Conservation (phyloP, 306 rosid genomes). For the Fragaria nilgerrensis region DNA sequence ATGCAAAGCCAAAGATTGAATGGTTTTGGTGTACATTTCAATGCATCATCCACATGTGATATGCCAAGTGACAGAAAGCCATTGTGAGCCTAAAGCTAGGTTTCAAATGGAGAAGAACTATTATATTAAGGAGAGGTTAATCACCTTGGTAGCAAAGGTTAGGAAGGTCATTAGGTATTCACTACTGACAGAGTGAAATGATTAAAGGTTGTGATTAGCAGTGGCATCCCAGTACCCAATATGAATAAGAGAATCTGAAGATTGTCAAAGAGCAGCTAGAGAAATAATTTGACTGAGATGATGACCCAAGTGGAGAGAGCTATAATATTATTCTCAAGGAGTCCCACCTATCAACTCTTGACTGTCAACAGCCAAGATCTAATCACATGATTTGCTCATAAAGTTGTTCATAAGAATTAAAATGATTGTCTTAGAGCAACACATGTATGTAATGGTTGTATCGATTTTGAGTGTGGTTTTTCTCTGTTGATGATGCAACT, state of each 20-base stretch:
- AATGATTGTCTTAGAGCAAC: neutral
- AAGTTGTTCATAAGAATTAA: neutral
- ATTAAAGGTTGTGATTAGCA: constrained; percentile 8
- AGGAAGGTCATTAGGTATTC: neutral
- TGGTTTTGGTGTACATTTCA: constrained; percentile 6
- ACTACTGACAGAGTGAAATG: constrained; percentile 11
- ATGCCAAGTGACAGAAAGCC: constrained; percentile 2
- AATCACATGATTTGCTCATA: neutral
- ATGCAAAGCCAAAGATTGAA: constrained; percentile 21
- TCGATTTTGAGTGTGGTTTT: neutral
- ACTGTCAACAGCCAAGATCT: constrained; percentile 14
- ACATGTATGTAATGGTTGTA: neutral
- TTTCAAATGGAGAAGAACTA: neutral
- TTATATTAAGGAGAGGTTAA: neutral
- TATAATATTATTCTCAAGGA: constrained; percentile 20
- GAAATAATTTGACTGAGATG: constrained; percentile 32
- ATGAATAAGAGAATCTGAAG: constrained; percentile 14
- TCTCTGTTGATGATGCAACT: constrained; percentile 2
- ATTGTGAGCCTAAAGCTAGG: constrained; percentile 9
- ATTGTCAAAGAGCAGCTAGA: constrained; percentile 25
- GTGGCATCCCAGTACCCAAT: constrained; percentile 15
- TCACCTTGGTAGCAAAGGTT: neutral
- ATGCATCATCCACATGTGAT: constrained; percentile 17
- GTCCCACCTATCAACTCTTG: constrained; percentile 13
- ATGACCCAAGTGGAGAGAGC: constrained; percentile 19